Evolutionary conservation across 2,329 filamentous ascomycete species (phyloP), one percentile per base, ranked within the genome.

Genomic region (Colletotrichum karsti): DNA sequence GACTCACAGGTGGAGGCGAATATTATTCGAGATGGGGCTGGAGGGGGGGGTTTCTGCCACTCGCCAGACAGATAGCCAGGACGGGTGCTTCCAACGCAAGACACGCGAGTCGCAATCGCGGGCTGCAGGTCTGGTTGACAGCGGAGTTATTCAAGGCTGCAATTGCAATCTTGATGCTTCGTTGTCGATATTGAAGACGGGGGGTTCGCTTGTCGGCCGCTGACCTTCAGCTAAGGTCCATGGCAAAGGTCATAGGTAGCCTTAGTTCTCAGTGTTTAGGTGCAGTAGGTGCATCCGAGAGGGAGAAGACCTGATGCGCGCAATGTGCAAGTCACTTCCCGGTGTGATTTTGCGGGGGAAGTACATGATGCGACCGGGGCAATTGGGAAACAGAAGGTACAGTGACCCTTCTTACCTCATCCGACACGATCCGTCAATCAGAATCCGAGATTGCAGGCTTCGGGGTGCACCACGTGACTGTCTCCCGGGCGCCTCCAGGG

Each of bases 311-410:
- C n/a, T n/a, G 28, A 35, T 42, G 56, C 37, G 42, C 20, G 12
- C 30, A 55, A 39, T 70, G 71, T 72, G 61, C 72, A 80, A 78
- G 78, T 80, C 77, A 77, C 77, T 73, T 64, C 74, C 54, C 60
- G 72, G 76, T 74, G 74, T 67, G 74, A 71, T 74, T 77, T 72
- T 74, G 77, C 75, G 73, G 74, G 72, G 63, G 13, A 12, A 41
- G 50, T 70, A 70, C 65, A 63, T 63, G 12, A 7, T 37, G 22
- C 46, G 28, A 41, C 30, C 41, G 20, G 28, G 53, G 15, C 41
- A 39, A 30, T 24, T 41, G 56, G 24, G 35, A 46, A 42, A 53
- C 42, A 50, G 67, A 28, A 28, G n/a, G 44, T 26, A n/a, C 44
- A 50, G 46, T 24, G 12, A 50, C 13, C 61, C 57, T 59, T 35